phyloP scores from a whole-genome alignment of 2,329 filamentous ascomycete species.

The Alternaria hordeiaustralica region DNA sequence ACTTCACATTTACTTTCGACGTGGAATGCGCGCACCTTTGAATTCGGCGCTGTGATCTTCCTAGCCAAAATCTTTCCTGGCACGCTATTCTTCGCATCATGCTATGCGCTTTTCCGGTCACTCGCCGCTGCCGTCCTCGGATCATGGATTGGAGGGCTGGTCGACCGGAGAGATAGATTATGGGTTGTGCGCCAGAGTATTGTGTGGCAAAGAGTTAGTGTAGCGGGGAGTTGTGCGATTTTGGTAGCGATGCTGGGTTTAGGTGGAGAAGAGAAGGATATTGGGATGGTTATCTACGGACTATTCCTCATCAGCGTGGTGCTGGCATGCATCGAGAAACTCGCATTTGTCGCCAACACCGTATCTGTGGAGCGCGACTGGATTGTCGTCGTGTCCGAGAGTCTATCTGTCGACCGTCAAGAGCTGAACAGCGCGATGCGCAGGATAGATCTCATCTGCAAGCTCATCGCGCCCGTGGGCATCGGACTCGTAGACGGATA shows the following conservation, averaged over 20 bases:
- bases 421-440: conserved; percentile 65
- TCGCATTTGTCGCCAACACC: conserved; percentile 68
- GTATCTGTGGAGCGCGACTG: conserved; percentile 76
- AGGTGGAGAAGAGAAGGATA: conserved; percentile 8
- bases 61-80: conserved; percentile 54
- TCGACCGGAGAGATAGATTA: conserved; percentile 61
- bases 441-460: conserved; percentile 65
- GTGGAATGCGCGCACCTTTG: conserved; percentile 58
- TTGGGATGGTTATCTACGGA: conserved; percentile 28
- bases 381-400: conserved; percentile 62
- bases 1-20: conserved; percentile 56
- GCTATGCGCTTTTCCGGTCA: conserved; percentile 71
- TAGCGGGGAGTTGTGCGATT: conserved; percentile 42
- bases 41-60: conserved; percentile 59
- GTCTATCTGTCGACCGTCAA: conserved; percentile 33
- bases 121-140: conserved; percentile 65
- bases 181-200: conserved; percentile 51
- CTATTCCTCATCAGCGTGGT: conserved; percentile 50
- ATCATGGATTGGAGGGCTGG: conserved; percentile 62
- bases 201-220: conserved; percentile 44
- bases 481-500: conserved; percentile 59
- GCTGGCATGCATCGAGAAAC: conserved; percentile 73
- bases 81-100: conserved; percentile 69
- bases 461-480: conserved; percentile 61
- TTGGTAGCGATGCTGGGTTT: conserved; percentile 25